These are phyloP conservation scores for Thielaviopsis populi DNA, from an alignment of 2,329 filamentous ascomycete species.

Conservation along the genomic window DNA sequence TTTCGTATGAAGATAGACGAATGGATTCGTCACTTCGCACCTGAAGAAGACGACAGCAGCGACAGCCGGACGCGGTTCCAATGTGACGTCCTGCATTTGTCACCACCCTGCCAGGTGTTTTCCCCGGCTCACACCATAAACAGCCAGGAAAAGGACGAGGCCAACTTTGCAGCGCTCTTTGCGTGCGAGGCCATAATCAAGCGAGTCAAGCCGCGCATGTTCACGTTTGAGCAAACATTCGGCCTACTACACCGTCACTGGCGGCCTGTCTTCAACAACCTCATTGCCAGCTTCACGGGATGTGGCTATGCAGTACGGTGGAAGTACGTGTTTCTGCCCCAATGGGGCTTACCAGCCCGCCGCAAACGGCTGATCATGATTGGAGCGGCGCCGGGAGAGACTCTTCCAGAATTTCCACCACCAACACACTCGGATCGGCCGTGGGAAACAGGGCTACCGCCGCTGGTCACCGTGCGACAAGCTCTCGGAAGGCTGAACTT, in stretches of 20 bases:
- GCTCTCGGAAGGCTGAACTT: slow-evolving; percentile 27
- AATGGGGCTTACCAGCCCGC: slow-evolving; percentile 37
- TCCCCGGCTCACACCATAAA: slow-evolving; percentile 54
- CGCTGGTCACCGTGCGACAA: slow-evolving; percentile 31
- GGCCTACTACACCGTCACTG: slow-evolving; percentile 45
- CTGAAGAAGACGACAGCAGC: slow-evolving; percentile 14
- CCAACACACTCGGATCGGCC: slow-evolving; percentile 39
- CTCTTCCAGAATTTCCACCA: slow-evolving; percentile 47
- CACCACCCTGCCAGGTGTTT: slow-evolving; percentile 63
- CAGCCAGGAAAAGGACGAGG: slow-evolving; percentile 52
- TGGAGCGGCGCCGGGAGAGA: slow-evolving; percentile 52
- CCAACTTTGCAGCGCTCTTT: slow-evolving; percentile 47
- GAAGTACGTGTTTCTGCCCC: slow-evolving; percentile 40
- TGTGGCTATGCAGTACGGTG: slow-evolving; percentile 56
- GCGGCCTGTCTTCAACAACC: slow-evolving; percentile 37
- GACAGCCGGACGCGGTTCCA: slow-evolving; percentile 25
- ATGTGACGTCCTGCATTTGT: slow-evolving; percentile 55
- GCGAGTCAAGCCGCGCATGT: slow-evolving; percentile 46
- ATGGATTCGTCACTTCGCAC: slow-evolving; percentile 28
- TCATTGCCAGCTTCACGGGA: slow-evolving; percentile 50
- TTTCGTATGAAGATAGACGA: slow-evolving; percentile 33
- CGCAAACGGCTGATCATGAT: slow-evolving; percentile 41
- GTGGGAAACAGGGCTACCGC: slow-evolving; percentile 22
- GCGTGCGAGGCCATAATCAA: slow-evolving; percentile 40
- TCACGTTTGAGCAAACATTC: slow-evolving; percentile 67